Evolutionary conservation across 2,329 filamentous ascomycete species (phyloP), one percentile per base, ranked within the genome.

Genomic region (Coniochaeta sp.): DNA sequence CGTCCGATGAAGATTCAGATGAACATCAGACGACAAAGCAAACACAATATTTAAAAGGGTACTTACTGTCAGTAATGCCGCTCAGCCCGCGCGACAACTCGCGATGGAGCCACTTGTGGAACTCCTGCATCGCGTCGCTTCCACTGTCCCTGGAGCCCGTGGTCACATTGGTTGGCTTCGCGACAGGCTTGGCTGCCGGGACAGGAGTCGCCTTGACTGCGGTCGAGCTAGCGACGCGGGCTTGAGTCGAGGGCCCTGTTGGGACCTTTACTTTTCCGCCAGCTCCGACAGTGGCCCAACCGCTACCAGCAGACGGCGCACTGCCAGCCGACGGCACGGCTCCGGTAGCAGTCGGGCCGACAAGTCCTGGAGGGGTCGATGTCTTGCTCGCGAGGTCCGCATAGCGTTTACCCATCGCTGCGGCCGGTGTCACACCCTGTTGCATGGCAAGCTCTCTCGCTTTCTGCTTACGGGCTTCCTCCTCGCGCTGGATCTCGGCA

Each of bases 241-340:
- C 67, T 64, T 79, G 77, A 5, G 81, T 78, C 2, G 81, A 76
- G 16, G 86, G 81, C 0, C 80, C 83, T 3, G 81, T 82, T 6
- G 90, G 89, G 30, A 84, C 78, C 79, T 96, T 98, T 57, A 90
- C 84, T 78, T 97, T 99, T 16, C 95, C 95, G 65, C 93, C 89
- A 36, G 93, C 92, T 55, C 95, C 95, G 44, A 99, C 93, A 0
- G 93, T 98, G 12, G 93, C 93, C 95, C 95, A 99, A 1, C 92
- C 91, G 60, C 71, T 72, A 58, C 71, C 73, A n/a, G 70, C 65
- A 24, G 59, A 47, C 28, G 72, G 32, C 7, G 59, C 59, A 19
- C 55, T 61, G 42, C 8, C 52, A 40, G 34, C 50, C 4, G 64
- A 55, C 19, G 66, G 34, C 60, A 79, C 77, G 1, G 73, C 69